These are phyloP conservation scores for Aspergillus hancockii DNA, from an alignment of 495 filamentous ascomycete species.

Conservation along the genomic window DNA sequence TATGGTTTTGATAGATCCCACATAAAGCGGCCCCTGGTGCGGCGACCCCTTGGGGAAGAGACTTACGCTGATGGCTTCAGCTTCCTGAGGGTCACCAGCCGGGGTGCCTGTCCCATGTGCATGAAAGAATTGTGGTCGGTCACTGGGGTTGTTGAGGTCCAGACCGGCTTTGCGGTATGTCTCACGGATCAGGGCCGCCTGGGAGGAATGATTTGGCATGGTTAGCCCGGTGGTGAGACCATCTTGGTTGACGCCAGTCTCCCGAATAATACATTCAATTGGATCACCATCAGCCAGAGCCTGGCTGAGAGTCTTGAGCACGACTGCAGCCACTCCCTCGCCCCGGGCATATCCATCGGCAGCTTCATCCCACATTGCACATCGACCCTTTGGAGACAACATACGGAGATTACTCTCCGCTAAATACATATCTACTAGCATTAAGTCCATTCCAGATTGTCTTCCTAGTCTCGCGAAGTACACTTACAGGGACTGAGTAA, in stretches of 20 bases:
- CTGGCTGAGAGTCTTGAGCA: constrained; percentile 33
- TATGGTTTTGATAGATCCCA: constrained; percentile 54
- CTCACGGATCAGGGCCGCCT: constrained; percentile 47
- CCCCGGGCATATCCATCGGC: constrained; percentile 46
- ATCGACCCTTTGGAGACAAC: constrained; percentile 21
- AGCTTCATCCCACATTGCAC: constrained; percentile 28
- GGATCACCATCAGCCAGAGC: constrained; percentile 30
- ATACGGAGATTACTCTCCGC: neutral
- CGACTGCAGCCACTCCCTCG: constrained; percentile 35
- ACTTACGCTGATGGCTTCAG: constrained; percentile 38
- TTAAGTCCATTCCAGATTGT: too few relatives aligned
- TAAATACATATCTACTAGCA: constrained; percentile 10
- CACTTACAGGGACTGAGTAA: constrained; percentile 13
- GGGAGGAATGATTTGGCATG: constrained; percentile 52
- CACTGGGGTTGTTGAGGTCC: constrained; percentile 15
- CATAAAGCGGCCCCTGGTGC: constrained; percentile 32
- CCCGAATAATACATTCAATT: constrained; percentile 35
- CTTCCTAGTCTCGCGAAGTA: too few relatives aligned
- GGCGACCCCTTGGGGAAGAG: too few relatives aligned
- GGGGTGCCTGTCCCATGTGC: constrained; percentile 45
- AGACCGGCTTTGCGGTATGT: constrained; percentile 46
- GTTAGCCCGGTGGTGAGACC: constrained; percentile 50
- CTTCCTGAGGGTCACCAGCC: constrained; percentile 45
- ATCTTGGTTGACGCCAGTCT: constrained; percentile 32
- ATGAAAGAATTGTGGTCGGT: constrained; percentile 42